Evolutionary conservation across 2,329 filamentous ascomycete genomes (phyloP).

Genomic region (Pseudocercospora fuligena): DNA sequence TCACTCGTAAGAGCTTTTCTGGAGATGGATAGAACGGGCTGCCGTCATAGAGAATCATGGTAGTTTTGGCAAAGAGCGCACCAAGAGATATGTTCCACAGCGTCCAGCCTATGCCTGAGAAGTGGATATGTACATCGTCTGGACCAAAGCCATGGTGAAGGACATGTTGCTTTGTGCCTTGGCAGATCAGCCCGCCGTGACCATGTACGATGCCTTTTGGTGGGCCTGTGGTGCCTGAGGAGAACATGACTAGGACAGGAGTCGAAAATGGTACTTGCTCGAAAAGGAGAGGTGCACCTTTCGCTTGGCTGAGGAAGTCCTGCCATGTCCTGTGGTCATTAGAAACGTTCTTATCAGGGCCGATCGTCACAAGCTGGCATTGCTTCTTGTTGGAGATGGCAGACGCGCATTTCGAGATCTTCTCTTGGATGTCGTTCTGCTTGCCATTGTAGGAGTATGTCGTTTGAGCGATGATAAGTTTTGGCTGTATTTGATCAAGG

Average conservation of each 20-base stretch:
- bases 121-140: constrained; percentile 56
- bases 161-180: constrained; percentile 61
- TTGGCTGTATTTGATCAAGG: constrained; percentile 29
- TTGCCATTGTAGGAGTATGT: constrained; percentile 23
- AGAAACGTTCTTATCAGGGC: constrained; percentile 5
- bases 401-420: constrained; percentile 10
- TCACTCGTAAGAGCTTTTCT: constrained; percentile 62
- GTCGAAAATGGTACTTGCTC: constrained; percentile 17
- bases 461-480: constrained; percentile 30
- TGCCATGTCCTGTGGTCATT: constrained; percentile 9
- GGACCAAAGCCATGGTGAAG: constrained; percentile 55
- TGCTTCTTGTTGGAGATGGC: neutral
- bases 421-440: constrained; percentile 15
- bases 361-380: constrained; percentile 13
- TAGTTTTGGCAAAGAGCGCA: constrained; percentile 62
- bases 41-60: constrained; percentile 75
- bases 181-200: constrained; percentile 66
- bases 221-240: constrained; percentile 71
- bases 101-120: constrained; percentile 76
- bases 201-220: constrained; percentile 81
- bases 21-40: constrained; percentile 74
- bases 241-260: constrained; percentile 25
- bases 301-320: constrained; percentile 1
- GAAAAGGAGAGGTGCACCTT: constrained; percentile 9
- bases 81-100: constrained; percentile 73